These are phyloP conservation scores for Vanrija sp. DNA, from an alignment of 1,284 basidiomycete genomes.

Conservation along the genomic window DNA sequence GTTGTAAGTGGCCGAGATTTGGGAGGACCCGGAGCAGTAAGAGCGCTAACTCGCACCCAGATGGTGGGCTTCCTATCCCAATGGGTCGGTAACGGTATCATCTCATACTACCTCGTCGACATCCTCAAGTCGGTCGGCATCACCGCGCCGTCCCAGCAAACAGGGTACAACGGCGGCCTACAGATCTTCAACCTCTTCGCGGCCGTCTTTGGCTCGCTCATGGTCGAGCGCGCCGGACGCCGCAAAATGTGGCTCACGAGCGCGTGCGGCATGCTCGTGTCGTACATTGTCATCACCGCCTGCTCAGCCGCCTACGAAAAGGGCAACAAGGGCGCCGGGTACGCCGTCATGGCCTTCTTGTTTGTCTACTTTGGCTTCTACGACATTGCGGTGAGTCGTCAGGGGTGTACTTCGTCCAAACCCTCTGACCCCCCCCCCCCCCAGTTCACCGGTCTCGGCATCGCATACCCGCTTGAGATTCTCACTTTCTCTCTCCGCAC, in stretches of 20 bases:
- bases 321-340: constrained; percentile 17
- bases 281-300: constrained; percentile 12
- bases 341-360: constrained; percentile 36
- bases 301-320: constrained; percentile 13
- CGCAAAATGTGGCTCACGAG: constrained; percentile 15
- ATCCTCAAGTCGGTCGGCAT: constrained; percentile 18
- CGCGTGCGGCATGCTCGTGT: constrained; percentile 7
- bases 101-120: constrained; percentile 20
- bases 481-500: constrained; percentile 10
- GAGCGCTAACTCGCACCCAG: no score
- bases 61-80: constrained; percentile 50
- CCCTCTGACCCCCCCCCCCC: no score
- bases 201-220: constrained; percentile 1
- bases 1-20: constrained; percentile 24
- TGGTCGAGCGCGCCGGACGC: constrained; percentile 12
- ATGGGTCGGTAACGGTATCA: constrained; percentile 13
- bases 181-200: constrained; percentile 13
- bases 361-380: constrained; percentile 50
- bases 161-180: constrained; percentile 20
- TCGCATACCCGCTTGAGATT: constrained; percentile 26
- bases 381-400: constrained; percentile 33
- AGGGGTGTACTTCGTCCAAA: not conserved
- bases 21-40: no score
- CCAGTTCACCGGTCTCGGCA: constrained; percentile 6
- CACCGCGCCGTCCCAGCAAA: constrained; percentile 9